These are phyloP conservation scores for Wickerhamomyces bovis DNA, from an alignment of 805 yeast species.

Conservation along the genomic window DNA sequence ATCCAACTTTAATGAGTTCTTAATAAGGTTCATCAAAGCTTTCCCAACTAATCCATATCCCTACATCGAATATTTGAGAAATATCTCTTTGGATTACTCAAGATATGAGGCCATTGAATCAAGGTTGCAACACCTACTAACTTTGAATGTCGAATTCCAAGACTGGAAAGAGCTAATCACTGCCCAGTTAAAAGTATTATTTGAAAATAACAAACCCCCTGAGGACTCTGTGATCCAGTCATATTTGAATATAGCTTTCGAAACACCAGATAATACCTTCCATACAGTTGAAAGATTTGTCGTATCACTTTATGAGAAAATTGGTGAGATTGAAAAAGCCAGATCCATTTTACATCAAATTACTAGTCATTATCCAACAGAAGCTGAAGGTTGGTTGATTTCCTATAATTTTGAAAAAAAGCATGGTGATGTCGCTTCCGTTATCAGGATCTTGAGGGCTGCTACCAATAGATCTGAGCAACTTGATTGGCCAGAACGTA, in stretches of 20 bases:
- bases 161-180: constrained; percentile 32
- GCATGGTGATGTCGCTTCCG: constrained; percentile 22
- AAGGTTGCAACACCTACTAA: background rate
- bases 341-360: constrained; percentile 21
- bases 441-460: constrained; percentile 25
- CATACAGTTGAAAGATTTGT: constrained; percentile 41
- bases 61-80: constrained; percentile 11
- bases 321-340: constrained; percentile 27
- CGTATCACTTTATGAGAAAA: constrained; percentile 28
- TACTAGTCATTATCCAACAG: constrained; percentile 24
- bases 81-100: background rate
- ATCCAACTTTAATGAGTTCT: background rate
- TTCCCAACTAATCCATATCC: constrained; percentile 8
- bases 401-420: constrained; percentile 35
- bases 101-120: background rate
- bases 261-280: constrained; percentile 24
- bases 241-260: constrained; percentile 4
- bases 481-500: constrained; percentile 47
- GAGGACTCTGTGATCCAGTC: background rate
- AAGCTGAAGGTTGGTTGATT: constrained; percentile 44
- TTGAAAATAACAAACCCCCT: background rate
- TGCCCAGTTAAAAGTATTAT: constrained; percentile 6
- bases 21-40: constrained; percentile 6
- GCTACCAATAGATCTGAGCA: constrained; percentile 25
- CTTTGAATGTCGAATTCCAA: constrained; percentile 13